Evolutionary conservation across 1,284 basidiomycete genomes (phyloP).

Genomic region (Xerocomus amazonicus): DNA sequence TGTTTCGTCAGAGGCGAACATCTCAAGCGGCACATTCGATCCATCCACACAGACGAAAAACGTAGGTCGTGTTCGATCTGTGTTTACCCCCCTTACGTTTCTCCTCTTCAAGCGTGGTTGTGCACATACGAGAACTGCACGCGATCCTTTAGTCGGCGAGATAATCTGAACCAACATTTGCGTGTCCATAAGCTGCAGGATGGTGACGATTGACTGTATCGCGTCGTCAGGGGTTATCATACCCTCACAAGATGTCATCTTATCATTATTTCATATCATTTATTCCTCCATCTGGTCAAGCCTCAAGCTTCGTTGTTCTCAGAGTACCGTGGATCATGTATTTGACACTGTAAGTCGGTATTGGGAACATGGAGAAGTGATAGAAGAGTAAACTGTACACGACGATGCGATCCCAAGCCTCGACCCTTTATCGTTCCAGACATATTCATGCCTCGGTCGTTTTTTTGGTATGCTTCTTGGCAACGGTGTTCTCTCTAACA

Average conservation of each 20-base stretch:
- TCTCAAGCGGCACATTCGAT: slow-evolving; percentile 62
- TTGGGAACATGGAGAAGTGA: slow-evolving; percentile 4
- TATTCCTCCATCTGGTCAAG: slow-evolving; percentile 9
- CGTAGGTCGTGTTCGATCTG: slow-evolving; percentile 40
- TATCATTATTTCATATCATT: slow-evolving; percentile 19
- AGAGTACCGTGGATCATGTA: slow-evolving; percentile 15
- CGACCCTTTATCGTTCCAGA: background rate
- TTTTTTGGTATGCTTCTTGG: slow-evolving; percentile 54
- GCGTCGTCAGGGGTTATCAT: background rate
- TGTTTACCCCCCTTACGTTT: background rate
- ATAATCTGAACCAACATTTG: slow-evolving; percentile 78
- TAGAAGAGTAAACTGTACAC: slow-evolving; percentile 13
- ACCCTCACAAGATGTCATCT: slow-evolving; percentile 3
- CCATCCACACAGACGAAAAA: slow-evolving; percentile 68
- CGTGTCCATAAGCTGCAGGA: slow-evolving; percentile 51
- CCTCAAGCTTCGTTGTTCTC: no score
- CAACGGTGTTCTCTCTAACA: slow-evolving; percentile 75
- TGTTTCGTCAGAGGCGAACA: slow-evolving; percentile 65
- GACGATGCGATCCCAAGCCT: slow-evolving; percentile 1
- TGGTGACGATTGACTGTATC: slow-evolving; percentile 16
- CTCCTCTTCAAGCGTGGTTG: slow-evolving; percentile 45
- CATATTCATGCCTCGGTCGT: slow-evolving; percentile 45
- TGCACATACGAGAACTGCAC: slow-evolving; percentile 69
- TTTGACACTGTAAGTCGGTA: slow-evolving; percentile 10
- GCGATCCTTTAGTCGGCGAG: slow-evolving; percentile 75